Conservation (phyloP, 2,329 filamentous ascomycete species). For the Didymella segeticola region DNA sequence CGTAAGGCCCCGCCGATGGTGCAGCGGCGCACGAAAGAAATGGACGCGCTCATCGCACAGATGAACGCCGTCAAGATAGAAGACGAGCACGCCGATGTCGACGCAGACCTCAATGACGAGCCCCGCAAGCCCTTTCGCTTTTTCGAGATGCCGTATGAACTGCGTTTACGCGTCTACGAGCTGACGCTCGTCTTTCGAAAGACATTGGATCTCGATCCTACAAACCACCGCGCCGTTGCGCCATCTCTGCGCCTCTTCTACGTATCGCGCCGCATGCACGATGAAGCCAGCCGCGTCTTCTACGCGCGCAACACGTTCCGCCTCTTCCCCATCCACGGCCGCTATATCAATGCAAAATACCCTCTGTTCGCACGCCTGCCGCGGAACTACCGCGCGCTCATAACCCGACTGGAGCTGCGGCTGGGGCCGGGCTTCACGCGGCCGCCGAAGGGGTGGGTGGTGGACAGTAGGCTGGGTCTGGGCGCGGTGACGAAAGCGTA, state of each 20-base stretch:
- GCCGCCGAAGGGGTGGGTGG: slow-evolving; percentile 74
- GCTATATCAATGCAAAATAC: slow-evolving; percentile 74
- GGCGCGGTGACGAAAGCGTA: slow-evolving; percentile 66
- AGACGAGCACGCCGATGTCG: slow-evolving; percentile 13
- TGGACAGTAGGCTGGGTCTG: slow-evolving; percentile 69
- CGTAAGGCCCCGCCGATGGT: slow-evolving; percentile 21
- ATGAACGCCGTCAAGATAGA: slow-evolving; percentile 34
- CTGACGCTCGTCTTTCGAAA: slow-evolving; percentile 57
- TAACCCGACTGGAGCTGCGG: slow-evolving; percentile 72
- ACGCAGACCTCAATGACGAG: slow-evolving; percentile 6
- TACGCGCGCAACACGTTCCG: slow-evolving; percentile 61
- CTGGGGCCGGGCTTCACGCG: slow-evolving; percentile 76
- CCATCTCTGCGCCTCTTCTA: slow-evolving; percentile 71
- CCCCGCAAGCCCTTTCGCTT: slow-evolving; percentile 55
- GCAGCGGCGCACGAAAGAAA: slow-evolving; percentile 33
- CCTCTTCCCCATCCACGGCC: slow-evolving; percentile 60
- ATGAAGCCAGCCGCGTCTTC: slow-evolving; percentile 59
- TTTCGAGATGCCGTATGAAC: slow-evolving; percentile 61
- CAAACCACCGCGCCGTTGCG: slow-evolving; percentile 69
- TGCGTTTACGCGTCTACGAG: slow-evolving; percentile 59
- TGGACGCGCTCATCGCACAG: slow-evolving; percentile 34
- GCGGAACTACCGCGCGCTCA: slow-evolving; percentile 62
- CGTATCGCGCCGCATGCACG: slow-evolving; percentile 59
- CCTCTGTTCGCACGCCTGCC: slow-evolving; percentile 73
- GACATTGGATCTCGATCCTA: slow-evolving; percentile 70